Percentiles rank a stretch among this genome's conserved stretches.
Conservation (phyloP, 106 monocot genomes). For the Dactylorhiza incarnata region DNA sequence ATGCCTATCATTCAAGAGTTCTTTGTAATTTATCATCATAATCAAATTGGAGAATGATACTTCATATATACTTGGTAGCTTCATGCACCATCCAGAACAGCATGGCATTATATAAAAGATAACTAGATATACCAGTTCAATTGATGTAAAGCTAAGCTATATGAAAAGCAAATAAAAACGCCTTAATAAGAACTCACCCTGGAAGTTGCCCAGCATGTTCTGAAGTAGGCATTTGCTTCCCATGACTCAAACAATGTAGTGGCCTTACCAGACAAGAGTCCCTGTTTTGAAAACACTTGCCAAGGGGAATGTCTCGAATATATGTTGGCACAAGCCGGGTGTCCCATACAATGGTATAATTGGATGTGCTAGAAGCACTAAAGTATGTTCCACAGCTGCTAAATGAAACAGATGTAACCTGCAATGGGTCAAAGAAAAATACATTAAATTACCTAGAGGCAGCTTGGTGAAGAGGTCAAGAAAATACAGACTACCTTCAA, state of each 20-base stretch:
- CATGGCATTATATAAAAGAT: neutral
- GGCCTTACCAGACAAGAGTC: constrained; percentile 41
- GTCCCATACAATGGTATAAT: constrained; percentile 80
- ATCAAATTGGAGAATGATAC: neutral
- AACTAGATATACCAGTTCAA: neutral
- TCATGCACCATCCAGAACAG: neutral
- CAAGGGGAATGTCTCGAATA: constrained; percentile 9
- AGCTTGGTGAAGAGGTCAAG: neutral
- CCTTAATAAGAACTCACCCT: constrained; percentile 35
- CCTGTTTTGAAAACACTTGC: constrained; percentile 12
- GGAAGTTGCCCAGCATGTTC: constrained; percentile 61
- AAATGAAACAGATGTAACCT: constrained; percentile 81
- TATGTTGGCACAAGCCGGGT: constrained; percentile 59
- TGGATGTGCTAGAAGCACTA: constrained; percentile 71
- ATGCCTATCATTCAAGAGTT: neutral
- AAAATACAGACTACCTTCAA: neutral
- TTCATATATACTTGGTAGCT: neutral
- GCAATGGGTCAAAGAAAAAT: constrained; percentile 6
- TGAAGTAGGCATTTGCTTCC: constrained; percentile 73
- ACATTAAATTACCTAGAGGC: neutral
- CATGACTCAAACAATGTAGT: constrained; percentile 80
- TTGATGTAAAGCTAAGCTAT: neutral
- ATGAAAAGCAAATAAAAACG: neutral
- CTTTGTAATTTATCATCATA: neutral
- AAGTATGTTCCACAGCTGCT: constrained; percentile 88